Base-by-base conservation (phyloP, 2,329 filamentous ascomycete species). In the Pseudocercospora pini-densiflorae region DNA sequence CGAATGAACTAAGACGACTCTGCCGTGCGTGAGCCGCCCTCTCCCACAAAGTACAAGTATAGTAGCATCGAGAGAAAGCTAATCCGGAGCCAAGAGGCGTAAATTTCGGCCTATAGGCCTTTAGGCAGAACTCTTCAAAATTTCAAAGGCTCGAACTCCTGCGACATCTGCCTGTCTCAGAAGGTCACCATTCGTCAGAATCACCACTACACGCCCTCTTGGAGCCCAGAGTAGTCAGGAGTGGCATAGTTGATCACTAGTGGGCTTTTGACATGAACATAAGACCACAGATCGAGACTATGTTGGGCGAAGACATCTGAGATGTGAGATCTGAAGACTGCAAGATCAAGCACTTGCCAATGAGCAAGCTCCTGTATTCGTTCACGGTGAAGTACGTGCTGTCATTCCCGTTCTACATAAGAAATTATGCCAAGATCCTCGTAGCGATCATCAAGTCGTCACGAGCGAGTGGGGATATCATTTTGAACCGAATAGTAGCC, bases 401-500 rank as follows among this genome's bases (percentile, higher is more conserved):
- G 49, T 51, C n/a, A 10, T 23, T 27, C 54, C 51, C 45, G 16
- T 51, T 19, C 47, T 62, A 59, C 60, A 63, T 59, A 62, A 19
- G 31, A 62, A 47, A 62, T 16, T n/a, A 16, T 21, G 8, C 16
- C 9, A 21, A 53, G 16, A 10, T 33, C 36, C 29, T 51, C 45
- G 31, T 59, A 21, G 47, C 23, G 2, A 12, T 49, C 59, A 27
- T 45, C 19, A 49, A 21, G 40, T 36, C 59, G 59, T 45, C 55
- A 68, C 47, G 63, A 40, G 63, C 63, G 63, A 68, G 67, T 61
- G 60, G 69, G 68, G 68, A 73, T 71, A 70, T 72, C 71, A 71
- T 65, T 72, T 69, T 72, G 36, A 69, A 63, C 61, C 68, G 31
- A 47, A 40, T 4, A 40, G 29, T 27, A n/a, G 55, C 29, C 31